These are phyloP conservation scores for Beauveria pseudobassiana DNA, from an alignment of 2,329 filamentous ascomycete genomes.

Conservation along the genomic window DNA sequence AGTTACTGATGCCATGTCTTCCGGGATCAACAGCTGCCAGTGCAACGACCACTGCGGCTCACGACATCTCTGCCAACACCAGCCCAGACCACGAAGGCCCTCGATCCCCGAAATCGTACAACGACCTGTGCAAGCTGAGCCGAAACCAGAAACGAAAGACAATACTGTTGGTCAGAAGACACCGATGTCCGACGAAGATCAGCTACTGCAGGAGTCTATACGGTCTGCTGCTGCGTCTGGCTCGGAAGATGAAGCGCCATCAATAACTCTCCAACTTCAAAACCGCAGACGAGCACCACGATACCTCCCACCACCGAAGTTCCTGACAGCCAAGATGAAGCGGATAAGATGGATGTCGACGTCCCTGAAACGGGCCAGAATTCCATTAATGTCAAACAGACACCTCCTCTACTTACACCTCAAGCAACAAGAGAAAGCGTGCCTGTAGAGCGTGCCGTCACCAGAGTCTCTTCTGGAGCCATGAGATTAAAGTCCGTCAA, in stretches of 20 bases:
- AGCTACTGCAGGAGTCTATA: constrained; percentile 36
- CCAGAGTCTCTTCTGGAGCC: constrained; percentile 61
- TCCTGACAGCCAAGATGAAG: constrained; percentile 28
- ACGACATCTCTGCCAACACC: constrained; percentile 63
- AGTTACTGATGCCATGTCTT: constrained; percentile 40
- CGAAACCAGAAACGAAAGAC: constrained; percentile 26
- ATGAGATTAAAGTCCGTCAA: constrained; percentile 66
- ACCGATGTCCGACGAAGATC: constrained; percentile 32
- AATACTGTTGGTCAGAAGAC: constrained; percentile 26
- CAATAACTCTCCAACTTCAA: background rate
- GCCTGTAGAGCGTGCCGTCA: constrained; percentile 50
- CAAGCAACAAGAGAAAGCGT: constrained; percentile 14
- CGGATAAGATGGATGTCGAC: constrained; percentile 30
- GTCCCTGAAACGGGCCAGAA: constrained; percentile 15
- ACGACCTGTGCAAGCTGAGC: constrained; percentile 25
- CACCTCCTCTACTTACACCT: constrained; percentile 11
- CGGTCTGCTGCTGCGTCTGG: constrained; percentile 20
- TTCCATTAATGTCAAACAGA: background rate
- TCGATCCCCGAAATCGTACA: constrained; percentile 41
- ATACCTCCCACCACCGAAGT: constrained; percentile 19
- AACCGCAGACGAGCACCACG: background rate
- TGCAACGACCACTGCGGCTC: constrained; percentile 61
- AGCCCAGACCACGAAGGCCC: constrained; percentile 63
- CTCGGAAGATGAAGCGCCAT: constrained; percentile 7
- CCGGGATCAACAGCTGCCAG: constrained; percentile 65